Conservation (phyloP, 108 stramenopile genomes). For the Pseudonitzschia multistriata region DNA sequence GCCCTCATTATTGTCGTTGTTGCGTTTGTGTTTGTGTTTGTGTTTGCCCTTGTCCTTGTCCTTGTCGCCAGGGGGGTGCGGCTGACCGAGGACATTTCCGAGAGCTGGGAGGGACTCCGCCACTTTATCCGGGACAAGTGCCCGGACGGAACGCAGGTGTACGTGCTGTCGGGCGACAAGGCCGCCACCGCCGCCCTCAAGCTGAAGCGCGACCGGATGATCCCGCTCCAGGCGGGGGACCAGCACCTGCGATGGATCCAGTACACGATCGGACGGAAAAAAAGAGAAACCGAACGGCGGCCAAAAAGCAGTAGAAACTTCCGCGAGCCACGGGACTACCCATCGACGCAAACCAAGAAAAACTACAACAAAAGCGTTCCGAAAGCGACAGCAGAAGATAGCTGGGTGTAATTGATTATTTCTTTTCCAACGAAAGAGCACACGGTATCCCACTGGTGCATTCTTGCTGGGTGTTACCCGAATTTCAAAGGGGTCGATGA, state of each 20-base stretch:
- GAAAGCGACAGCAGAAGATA: background rate
- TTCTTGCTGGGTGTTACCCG: no score
- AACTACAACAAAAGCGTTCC: background rate
- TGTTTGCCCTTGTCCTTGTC: no score
- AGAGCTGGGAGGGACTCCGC: constrained; percentile 71
- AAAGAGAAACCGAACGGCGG: background rate
- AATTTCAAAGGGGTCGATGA: no score
- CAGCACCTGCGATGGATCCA: constrained; percentile 83
- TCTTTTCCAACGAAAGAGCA: no score
- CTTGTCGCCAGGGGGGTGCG: constrained; percentile 60
- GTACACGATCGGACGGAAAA: constrained; percentile 43
- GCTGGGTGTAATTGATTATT: background rate
- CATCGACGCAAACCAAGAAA: background rate
- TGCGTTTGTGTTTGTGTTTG: background rate
- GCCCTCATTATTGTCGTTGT: background rate
- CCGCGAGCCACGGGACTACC: background rate
- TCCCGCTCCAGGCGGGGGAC: constrained; percentile 69
- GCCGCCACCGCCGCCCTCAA: constrained; percentile 60
- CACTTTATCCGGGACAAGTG: constrained; percentile 52
- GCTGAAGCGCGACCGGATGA: constrained; percentile 56
- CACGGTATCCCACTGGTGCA: no score
- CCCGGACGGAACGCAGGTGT: constrained; percentile 60
- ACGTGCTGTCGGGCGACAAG: constrained; percentile 79
- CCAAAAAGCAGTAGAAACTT: background rate
- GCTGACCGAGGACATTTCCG: constrained; percentile 66